phyloP scores from a whole-genome alignment of 2,329 filamentous ascomycete genomes.

The Sporothrix phasma region DNA sequence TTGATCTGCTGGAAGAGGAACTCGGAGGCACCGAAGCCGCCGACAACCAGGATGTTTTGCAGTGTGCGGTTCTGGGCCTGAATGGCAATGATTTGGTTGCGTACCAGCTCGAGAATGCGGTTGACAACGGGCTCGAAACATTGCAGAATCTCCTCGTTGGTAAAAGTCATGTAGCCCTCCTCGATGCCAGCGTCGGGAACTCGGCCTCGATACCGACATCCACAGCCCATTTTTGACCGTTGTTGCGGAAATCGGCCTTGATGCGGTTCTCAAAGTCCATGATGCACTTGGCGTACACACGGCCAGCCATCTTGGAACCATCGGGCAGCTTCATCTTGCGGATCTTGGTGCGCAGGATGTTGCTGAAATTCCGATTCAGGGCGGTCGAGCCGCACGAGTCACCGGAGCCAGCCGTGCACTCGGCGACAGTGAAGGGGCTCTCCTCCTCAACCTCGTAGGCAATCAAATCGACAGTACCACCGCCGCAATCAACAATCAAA shows the following conservation, averaged over 20 bases:
- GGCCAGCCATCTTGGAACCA: conserved; percentile 91
- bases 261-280: conserved; percentile 99
- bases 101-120: conserved; percentile 86
- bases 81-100: conserved; percentile 98
- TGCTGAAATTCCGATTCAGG: conserved; percentile 95
- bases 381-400: conserved; percentile 98
- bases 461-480: conserved; percentile 97
- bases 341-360: conserved; percentile 94
- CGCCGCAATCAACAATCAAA: conserved; percentile 94
- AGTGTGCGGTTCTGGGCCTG: conserved; percentile 90
- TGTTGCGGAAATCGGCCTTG: conserved; percentile 99
- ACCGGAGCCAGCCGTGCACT: conserved; percentile 93
- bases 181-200: conserved; percentile 94
- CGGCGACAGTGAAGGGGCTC: conserved; percentile 89
- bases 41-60: conserved; percentile 94
- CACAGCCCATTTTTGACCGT: conserved; percentile 97
- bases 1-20: conserved; percentile 99
- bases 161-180: conserved; percentile 99
- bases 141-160: conserved; percentile 96
- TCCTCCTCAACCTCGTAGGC: conserved; percentile 98
- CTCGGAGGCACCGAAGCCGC: conserved; percentile 95
- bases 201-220: conserved; percentile 98
- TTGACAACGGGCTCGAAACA: conserved; percentile 99
- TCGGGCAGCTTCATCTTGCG: conserved; percentile 98
- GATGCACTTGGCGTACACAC: conserved; percentile 98